phyloP scores from a whole-genome alignment of 2,329 filamentous ascomycete species.

The Pseudocercospora ulei region DNA sequence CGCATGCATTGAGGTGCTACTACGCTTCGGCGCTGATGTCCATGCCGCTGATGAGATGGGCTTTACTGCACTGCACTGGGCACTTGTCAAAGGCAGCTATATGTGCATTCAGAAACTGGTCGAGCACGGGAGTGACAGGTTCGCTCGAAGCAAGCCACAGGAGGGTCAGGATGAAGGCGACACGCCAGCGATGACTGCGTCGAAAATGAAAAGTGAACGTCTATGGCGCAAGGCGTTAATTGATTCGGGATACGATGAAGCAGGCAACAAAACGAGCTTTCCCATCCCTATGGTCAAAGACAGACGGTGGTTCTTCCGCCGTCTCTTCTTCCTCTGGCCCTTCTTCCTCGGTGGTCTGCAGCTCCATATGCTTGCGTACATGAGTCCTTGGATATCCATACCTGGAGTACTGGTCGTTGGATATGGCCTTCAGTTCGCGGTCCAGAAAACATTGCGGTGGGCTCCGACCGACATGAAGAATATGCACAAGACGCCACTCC shows the following conservation, averaged over 20 bases:
- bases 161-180: conserved; percentile 56
- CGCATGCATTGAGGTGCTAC: conserved; percentile 78
- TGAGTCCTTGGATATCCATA: conserved; percentile 66
- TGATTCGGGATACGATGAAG: conserved; percentile 73
- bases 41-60: conserved; percentile 84
- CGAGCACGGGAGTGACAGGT: conserved; percentile 90
- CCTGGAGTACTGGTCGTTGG: conserved; percentile 58
- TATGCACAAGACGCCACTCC: conserved; percentile 85
- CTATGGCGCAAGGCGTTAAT: conserved; percentile 75
- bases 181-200: conserved; percentile 73
- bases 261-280: conserved; percentile 64
- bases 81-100: conserved; percentile 81
- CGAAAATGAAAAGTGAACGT: conserved; percentile 75
- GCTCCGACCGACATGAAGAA: conserved; percentile 80
- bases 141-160: conserved; percentile 61
- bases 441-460: conserved; percentile 67
- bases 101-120: conserved; percentile 86
- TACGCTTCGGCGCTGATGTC: conserved; percentile 91
- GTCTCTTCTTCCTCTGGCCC: conserved; percentile 84
- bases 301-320: conserved; percentile 64
- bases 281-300: conserved; percentile 69
- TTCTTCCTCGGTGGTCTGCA: conserved; percentile 64
- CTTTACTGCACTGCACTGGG: conserved; percentile 93
- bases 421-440: conserved; percentile 65
- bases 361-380: conserved; percentile 60